Evolutionary conservation across 306 rosid species (phyloP).

Genomic region (Rosa multiflora): DNA sequence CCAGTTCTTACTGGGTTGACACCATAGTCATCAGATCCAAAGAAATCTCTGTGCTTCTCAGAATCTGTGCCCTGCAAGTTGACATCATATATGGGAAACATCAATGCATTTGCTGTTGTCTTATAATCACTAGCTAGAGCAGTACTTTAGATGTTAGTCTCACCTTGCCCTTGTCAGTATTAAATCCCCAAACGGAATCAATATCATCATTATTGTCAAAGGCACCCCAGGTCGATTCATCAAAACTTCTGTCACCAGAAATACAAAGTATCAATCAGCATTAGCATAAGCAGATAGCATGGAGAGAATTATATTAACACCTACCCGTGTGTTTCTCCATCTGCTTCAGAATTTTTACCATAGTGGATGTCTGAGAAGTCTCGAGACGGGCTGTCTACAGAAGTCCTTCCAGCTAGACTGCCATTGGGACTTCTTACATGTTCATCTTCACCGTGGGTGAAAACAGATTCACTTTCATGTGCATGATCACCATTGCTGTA

Average conservation of each 20-base stretch:
- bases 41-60: conserved; percentile 63
- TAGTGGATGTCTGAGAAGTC: conserved; percentile 53
- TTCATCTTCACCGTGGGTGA: conserved; percentile 64
- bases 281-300: conserved; percentile 17
- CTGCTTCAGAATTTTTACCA: conserved; percentile 57
- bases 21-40: conserved; percentile 66
- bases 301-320: not conserved
- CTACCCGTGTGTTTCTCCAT: conserved; percentile 70
- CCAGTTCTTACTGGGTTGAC: conserved; percentile 68
- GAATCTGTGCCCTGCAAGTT: conserved; percentile 58
- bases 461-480: conserved; percentile 59
- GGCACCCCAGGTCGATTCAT: conserved; percentile 87
- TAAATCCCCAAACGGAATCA: conserved; percentile 90
- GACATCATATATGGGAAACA: conserved; percentile 29
- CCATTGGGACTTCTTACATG: conserved; percentile 65
- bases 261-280: conserved; percentile 25
- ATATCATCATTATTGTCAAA: conserved; percentile 81
- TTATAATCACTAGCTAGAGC: not conserved
- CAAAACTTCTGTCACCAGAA: conserved; percentile 61
- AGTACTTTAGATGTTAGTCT: conserved; percentile 22
- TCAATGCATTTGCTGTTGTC: not conserved
- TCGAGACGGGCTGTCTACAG: conserved; percentile 62
- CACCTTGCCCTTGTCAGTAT: conserved; percentile 66
- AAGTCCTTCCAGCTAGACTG: conserved; percentile 63
- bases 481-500: conserved; percentile 43